Conservation (phyloP, 2,329 filamentous ascomycete genomes). For the Celoporthe dispersa region DNA sequence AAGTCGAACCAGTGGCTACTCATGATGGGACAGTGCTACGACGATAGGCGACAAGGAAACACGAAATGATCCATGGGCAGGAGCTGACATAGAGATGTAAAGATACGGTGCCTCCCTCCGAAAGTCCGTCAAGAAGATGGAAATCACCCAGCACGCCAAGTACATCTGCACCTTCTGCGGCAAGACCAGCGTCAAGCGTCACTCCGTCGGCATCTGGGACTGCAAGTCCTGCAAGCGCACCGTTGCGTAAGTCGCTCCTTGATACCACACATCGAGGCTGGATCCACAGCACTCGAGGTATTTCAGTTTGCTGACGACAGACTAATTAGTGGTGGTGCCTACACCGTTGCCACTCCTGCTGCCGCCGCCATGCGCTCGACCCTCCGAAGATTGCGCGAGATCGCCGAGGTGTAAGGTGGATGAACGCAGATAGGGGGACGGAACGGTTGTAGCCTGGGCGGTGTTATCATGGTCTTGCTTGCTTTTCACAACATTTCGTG, state of each 20-base stretch:
- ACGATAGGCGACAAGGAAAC: slow-evolving; percentile 12
- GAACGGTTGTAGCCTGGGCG: slow-evolving; percentile 28
- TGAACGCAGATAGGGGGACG: slow-evolving; percentile 30
- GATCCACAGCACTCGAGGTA: background rate
- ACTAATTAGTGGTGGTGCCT: slow-evolving; percentile 28
- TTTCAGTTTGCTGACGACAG: slow-evolving; percentile 4
- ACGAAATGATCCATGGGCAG: slow-evolving; percentile 1
- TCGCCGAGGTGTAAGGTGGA: slow-evolving; percentile 82
- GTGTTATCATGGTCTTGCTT: slow-evolving; percentile 32
- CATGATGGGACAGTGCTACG: background rate
- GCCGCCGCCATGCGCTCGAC: slow-evolving; percentile 94
- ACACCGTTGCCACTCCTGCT: slow-evolving; percentile 67
- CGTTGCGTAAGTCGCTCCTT: slow-evolving; percentile 79
- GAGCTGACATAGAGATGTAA: slow-evolving; percentile 37
- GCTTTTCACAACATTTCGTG: slow-evolving; percentile 31
- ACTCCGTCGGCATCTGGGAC: slow-evolving; percentile 94
- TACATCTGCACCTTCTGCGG: slow-evolving; percentile 99
- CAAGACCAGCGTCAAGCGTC: slow-evolving; percentile 90
- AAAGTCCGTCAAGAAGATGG: slow-evolving; percentile 99
- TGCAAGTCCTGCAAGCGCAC: slow-evolving; percentile 63
- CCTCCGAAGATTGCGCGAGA: slow-evolving; percentile 95
- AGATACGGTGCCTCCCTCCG: slow-evolving; percentile 99
- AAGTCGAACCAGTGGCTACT: background rate
- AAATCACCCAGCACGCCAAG: slow-evolving; percentile 97
- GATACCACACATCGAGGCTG: background rate